A percentile compares a stretch with the other conserved stretches of the same genome.
Evolutionary conservation across 148 eudicot species (phyloP).

Genomic region (Limonium bicolor): DNA sequence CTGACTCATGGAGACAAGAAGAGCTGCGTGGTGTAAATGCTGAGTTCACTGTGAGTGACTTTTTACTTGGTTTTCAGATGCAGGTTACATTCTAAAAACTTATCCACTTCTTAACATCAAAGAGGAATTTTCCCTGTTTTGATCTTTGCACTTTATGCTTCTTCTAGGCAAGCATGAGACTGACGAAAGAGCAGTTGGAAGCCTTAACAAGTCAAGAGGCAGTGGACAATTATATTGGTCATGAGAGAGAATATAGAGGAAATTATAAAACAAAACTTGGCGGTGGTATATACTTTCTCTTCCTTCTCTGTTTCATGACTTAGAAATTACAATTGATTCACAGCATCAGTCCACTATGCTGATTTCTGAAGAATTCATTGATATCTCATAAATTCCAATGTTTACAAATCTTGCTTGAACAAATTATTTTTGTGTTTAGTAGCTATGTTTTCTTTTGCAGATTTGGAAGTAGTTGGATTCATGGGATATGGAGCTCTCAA

Average conservation of each 20-base stretch:
- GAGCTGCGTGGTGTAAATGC: conserved; percentile 83
- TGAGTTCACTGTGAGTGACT: conserved; percentile 68
- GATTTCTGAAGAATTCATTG: too few species aligned
- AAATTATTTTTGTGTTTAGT: too few species aligned
- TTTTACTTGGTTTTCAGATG: too few species aligned
- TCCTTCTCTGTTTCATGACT: too few species aligned
- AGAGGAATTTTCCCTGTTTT: conserved; percentile 1
- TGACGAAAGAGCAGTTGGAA: conserved; percentile 68
- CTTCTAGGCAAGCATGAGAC: conserved; percentile 58
- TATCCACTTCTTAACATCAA: too few species aligned
- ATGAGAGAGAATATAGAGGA: conserved; percentile 58
- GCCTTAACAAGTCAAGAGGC: conserved; percentile 64
- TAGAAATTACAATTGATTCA: too few species aligned
- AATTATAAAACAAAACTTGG: conserved; percentile 79
- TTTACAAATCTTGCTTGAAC: too few species aligned
- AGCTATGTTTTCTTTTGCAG: too few species aligned
- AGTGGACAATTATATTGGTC: conserved; percentile 56
- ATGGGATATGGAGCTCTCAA: conserved; percentile 59
- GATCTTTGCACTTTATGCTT: neutral
- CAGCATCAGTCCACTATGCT: too few species aligned
- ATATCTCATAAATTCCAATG: too few species aligned
- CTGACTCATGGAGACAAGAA: conserved; percentile 94
- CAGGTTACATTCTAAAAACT: too few species aligned
- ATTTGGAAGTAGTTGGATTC: too few species aligned
- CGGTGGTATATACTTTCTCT: conserved; percentile 86